A percentile compares a stretch with the other conserved stretches of the same genome.
Evolutionary conservation across 2,329 filamentous ascomycete genomes (phyloP).

Genomic region (Alternaria solani): DNA sequence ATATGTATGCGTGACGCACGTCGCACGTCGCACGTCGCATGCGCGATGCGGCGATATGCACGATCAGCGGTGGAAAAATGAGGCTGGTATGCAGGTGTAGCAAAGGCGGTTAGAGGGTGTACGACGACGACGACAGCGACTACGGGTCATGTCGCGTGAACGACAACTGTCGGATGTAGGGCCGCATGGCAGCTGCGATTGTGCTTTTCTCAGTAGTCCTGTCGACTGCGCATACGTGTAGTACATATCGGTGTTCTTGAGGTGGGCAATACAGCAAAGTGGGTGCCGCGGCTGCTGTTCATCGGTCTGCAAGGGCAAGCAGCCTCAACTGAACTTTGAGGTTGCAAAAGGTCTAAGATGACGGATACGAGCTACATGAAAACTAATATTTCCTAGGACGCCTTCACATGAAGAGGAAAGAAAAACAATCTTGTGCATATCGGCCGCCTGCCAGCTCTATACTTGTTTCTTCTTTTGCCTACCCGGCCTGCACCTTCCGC

Average conservation of each 20-base stretch:
- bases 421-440: background rate
- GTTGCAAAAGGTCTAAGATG: background rate
- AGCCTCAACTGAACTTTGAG: background rate
- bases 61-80: slow-evolving; percentile 5
- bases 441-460: background rate
- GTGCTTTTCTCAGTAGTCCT: background rate
- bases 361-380: background rate
- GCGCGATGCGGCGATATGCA: background rate
- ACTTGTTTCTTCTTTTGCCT: background rate
- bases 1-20: slow-evolving; percentile 1
- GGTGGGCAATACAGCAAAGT: background rate
- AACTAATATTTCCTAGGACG: background rate
- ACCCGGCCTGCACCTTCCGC: background rate
- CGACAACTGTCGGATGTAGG: background rate
- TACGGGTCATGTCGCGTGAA: background rate
- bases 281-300: background rate
- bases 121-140: background rate
- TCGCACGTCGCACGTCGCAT: slow-evolving; percentile 6
- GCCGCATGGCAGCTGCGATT: background rate
- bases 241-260: background rate
- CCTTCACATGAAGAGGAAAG: background rate
- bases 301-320: background rate
- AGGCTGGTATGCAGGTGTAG: slow-evolving; percentile 13
- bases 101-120: slow-evolving; percentile 1
- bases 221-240: background rate